Base-by-base conservation (phyloP, 2,329 filamentous ascomycete genomes). In the Endoconidiophora laricicola region DNA sequence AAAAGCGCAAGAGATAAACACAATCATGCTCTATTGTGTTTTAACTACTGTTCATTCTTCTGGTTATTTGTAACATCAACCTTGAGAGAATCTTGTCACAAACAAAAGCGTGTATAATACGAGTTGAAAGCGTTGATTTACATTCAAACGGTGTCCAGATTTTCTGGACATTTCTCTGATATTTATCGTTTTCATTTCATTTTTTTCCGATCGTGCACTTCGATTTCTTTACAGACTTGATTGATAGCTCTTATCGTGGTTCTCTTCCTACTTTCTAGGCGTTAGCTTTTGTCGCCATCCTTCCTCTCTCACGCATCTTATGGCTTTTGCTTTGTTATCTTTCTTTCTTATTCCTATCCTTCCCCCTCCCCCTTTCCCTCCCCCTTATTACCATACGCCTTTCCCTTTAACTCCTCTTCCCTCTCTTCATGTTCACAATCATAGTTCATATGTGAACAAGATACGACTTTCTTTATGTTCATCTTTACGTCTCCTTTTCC, bases 1-100 rank as follows among this genome's bases (percentile, higher is more conserved):
- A 78, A 67, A 79, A 78, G 66, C 71, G 75, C 54, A 79, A 78
- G 67, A 67, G 75, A 65, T 78, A 69, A 44, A 26, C 6, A 14
- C 16, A 14, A 39, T 9, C 20, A 38, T 24, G 10, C 12, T 33
- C 29, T 33, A 33, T 33, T 12, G 9, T 33, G 29, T 33, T 12
- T 33, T 12, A 33, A 33, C 29, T 33, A 33, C 12, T 10, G 12
- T 9, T 33, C 29, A 33, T 12, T 33, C 12, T 12, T 46, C 36
- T 39, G 44, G 18, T 23, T 39, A n/a, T 46, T 33, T 33, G 12
- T 33, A 33, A 33, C 29, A 33, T 7, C 12, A 33, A 33, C 16
- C 20, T 7, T 20, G 14, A 24, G 20, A 39, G 36, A 26, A 46
- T 24, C 7, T 33, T 33, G 29, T 18, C 36, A 20, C 44, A 26